Conservation (phyloP, 1,139 yeast species). For the Pneumocystis canis region DNA sequence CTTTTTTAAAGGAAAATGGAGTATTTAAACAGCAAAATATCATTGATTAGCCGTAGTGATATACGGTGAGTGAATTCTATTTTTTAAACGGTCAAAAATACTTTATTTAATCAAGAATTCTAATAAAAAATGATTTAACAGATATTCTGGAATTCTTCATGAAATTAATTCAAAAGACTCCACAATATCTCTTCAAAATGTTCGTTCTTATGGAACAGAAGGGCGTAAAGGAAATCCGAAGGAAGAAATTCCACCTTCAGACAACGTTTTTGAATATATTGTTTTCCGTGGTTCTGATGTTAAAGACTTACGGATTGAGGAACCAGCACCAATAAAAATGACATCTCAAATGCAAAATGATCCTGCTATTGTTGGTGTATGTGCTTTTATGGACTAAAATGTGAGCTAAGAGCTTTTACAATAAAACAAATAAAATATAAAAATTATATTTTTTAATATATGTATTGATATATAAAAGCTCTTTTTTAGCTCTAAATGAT, state of each 20-base stretch:
- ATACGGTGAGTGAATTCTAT: background rate
- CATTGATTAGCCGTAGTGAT: background rate
- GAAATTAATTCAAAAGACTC: slow-evolving; percentile 83
- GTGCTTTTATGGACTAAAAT: slow-evolving; percentile 9
- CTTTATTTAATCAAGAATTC: background rate
- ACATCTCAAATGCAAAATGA: slow-evolving; percentile 20
- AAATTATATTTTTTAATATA: background rate
- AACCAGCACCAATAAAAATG: slow-evolving; percentile 39
- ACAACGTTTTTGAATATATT: slow-evolving; percentile 60
- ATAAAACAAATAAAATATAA: background rate
- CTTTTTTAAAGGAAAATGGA: background rate
- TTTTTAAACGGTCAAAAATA: background rate
- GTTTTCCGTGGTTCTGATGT: slow-evolving; percentile 89
- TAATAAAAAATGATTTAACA: slow-evolving; percentile 16
- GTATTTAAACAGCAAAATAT: background rate
- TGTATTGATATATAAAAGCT: background rate
- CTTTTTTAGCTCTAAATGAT: slow-evolving; percentile 12
- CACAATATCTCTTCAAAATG: slow-evolving; percentile 72
- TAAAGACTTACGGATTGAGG: slow-evolving; percentile 59
- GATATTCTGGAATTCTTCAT: slow-evolving; percentile 77
- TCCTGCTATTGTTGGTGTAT: slow-evolving; percentile 25
- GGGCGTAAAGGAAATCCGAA: slow-evolving; percentile 68
- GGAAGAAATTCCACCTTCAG: slow-evolving; percentile 61
- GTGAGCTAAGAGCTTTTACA: background rate
- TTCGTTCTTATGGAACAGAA: slow-evolving; percentile 83